Conservation (phyloP, 306 rosid genomes). For the Glycine latifolia region DNA sequence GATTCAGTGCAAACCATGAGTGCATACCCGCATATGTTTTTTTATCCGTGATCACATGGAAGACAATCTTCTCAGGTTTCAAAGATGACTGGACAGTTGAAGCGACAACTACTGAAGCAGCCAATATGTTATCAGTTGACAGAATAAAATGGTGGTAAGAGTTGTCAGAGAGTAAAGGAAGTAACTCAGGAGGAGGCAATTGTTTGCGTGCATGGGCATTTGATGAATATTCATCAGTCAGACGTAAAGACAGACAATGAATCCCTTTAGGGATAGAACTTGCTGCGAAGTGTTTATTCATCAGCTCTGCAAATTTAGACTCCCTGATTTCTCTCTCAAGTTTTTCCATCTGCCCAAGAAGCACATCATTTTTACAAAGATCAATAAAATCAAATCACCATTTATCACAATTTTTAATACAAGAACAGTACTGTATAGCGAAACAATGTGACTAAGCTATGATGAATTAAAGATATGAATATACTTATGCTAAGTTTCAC, state of each 20-base stretch:
- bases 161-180: slow-evolving; percentile 88
- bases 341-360: slow-evolving; percentile 87
- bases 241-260: slow-evolving; percentile 93
- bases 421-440: slow-evolving; percentile 14
- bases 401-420: slow-evolving; percentile 13
- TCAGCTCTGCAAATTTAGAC: slow-evolving; percentile 90
- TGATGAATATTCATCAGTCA: slow-evolving; percentile 98
- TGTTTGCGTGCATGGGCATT: slow-evolving; percentile 99
- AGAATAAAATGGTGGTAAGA: slow-evolving; percentile 91
- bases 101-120: slow-evolving; percentile 97
- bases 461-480: slow-evolving; percentile 10
- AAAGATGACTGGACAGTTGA: slow-evolving; percentile 86
- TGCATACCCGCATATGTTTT: slow-evolving; percentile 99
- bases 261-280: slow-evolving; percentile 96
- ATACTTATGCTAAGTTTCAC: slow-evolving; percentile 13
- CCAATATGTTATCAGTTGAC: slow-evolving; percentile 94
- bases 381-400: slow-evolving; percentile 33
- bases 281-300: slow-evolving; percentile 98
- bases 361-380: slow-evolving; percentile 36
- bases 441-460: slow-evolving; percentile 27
- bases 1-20: slow-evolving; percentile 98
- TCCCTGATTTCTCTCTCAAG: slow-evolving; percentile 89
- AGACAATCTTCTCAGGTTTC: slow-evolving; percentile 89
- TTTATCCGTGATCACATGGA: slow-evolving; percentile 98
- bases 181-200: slow-evolving; percentile 95